Conservation (phyloP, 148 eudicot genomes). For the Silene conica region DNA sequence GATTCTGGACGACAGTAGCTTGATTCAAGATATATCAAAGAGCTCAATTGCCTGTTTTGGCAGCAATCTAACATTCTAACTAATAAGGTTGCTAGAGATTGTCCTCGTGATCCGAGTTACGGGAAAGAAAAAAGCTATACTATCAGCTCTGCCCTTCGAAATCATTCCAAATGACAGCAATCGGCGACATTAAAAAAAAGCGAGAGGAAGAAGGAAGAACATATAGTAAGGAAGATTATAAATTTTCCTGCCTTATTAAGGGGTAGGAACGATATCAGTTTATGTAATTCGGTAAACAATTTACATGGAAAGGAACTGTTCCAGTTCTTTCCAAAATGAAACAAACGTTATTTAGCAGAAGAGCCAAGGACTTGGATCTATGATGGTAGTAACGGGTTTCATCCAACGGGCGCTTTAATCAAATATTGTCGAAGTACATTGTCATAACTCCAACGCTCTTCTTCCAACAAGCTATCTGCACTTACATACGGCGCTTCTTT, state of each 20-base stretch:
- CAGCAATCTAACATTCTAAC: too few species aligned
- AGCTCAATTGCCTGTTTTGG: too few species aligned
- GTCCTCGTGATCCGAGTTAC: too few species aligned
- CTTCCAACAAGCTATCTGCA: constrained; percentile 14
- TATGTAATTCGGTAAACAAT: constrained; percentile 21
- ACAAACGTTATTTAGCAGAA: constrained; percentile 7
- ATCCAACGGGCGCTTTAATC: constrained; percentile 2
- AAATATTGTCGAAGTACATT: constrained; percentile 6
- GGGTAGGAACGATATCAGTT: constrained; percentile 12
- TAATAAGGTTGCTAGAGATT: too few species aligned
- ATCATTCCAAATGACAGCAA: neutral
- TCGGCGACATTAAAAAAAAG: neutral
- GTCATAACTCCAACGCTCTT: constrained; percentile 9
- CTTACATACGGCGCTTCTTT: neutral
- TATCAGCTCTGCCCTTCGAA: too few species aligned
- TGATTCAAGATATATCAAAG: too few species aligned
- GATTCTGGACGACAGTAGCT: too few species aligned
- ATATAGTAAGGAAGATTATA: neutral
- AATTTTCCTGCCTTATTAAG: constrained; percentile 22
- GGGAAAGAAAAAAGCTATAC: too few species aligned
- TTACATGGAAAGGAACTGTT: constrained; percentile 37
- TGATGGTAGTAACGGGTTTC: neutral
- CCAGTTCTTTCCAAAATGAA: constrained; percentile 25
- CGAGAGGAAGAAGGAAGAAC: neutral
- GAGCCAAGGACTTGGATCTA: neutral